phyloP scores from a whole-genome alignment of 371 early-diverging fungal genomes.

The Mucor racemosus region DNA sequence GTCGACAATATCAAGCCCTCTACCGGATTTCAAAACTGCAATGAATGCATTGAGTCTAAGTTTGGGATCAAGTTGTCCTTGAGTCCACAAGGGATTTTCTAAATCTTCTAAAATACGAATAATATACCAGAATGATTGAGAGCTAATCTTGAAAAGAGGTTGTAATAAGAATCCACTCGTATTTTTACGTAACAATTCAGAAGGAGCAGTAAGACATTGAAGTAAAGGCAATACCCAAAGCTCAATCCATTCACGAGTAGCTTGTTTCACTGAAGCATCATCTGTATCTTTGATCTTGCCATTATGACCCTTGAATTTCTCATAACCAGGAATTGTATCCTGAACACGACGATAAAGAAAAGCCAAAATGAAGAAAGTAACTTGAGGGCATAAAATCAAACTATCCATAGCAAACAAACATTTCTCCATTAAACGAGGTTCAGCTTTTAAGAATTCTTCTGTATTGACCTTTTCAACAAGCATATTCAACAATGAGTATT shows the following conservation, averaged over 20 bases:
- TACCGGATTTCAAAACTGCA: constrained; percentile 53
- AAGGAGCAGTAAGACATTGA: constrained; percentile 39
- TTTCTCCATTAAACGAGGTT: constrained; percentile 61
- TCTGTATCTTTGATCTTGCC: constrained; percentile 31
- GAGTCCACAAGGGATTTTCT: constrained; percentile 19
- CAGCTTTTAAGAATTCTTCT: constrained; percentile 50
- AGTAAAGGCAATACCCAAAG: constrained; percentile 46
- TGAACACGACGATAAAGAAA: constrained; percentile 44
- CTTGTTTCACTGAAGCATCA: constrained; percentile 15
- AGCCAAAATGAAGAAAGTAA: constrained; percentile 45
- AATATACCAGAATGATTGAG: constrained; percentile 50
- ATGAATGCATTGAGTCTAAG: constrained; percentile 51
- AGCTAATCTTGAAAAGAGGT: constrained; percentile 41
- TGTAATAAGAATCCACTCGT: constrained; percentile 40
- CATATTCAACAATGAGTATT: constrained; percentile 73
- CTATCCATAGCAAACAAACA: constrained; percentile 68
- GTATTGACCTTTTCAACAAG: constrained; percentile 66
- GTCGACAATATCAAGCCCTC: constrained; percentile 63
- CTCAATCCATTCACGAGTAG: constrained; percentile 38
- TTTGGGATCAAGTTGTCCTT: constrained; percentile 10
- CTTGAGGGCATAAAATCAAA: constrained; percentile 69
- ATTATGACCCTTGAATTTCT: constrained; percentile 42
- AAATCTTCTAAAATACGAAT: constrained; percentile 38
- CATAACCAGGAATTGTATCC: constrained; percentile 42
- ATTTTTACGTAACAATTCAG: constrained; percentile 47